Conservation (phyloP, 2,329 filamentous ascomycete genomes). For the Xylaria sp. region DNA sequence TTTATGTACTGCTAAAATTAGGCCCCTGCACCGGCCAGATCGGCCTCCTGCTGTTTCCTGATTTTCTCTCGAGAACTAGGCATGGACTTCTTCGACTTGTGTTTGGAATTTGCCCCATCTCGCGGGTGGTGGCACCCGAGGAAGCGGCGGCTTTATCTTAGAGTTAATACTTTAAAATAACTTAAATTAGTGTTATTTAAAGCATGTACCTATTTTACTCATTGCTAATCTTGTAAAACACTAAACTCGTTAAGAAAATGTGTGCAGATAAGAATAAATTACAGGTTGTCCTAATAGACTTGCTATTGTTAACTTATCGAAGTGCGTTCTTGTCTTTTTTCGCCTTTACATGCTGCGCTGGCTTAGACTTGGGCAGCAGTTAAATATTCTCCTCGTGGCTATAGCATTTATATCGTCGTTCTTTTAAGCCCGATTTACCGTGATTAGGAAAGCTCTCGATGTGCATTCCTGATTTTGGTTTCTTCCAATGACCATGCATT, state of each 20-base stretch:
- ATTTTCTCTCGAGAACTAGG: background rate
- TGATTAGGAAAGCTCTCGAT: background rate
- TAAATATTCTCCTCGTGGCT: background rate
- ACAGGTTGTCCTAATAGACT: background rate
- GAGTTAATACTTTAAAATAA: background rate
- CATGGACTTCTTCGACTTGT: conserved; percentile 21
- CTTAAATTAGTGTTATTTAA: background rate
- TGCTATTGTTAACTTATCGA: background rate
- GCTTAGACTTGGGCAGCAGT: background rate
- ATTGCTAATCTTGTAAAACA: background rate
- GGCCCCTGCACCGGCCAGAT: conserved; percentile 19
- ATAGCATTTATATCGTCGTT: background rate
- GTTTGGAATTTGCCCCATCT: background rate
- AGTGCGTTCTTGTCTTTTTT: background rate
- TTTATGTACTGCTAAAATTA: conserved; percentile 25
- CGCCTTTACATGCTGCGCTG: background rate
- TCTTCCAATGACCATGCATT: background rate
- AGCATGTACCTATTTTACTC: conserved; percentile 8
- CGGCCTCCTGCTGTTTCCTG: conserved; percentile 23
- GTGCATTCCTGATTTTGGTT: conserved; percentile 9
- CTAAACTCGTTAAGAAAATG: background rate
- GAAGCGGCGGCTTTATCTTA: background rate
- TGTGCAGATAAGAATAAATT: background rate
- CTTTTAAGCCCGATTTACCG: background rate
- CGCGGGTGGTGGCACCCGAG: background rate